Percentiles rank a stretch among this genome's conserved stretches.
Conservation (phyloP, 106 monocot species). For the Posidonia australis region DNA sequence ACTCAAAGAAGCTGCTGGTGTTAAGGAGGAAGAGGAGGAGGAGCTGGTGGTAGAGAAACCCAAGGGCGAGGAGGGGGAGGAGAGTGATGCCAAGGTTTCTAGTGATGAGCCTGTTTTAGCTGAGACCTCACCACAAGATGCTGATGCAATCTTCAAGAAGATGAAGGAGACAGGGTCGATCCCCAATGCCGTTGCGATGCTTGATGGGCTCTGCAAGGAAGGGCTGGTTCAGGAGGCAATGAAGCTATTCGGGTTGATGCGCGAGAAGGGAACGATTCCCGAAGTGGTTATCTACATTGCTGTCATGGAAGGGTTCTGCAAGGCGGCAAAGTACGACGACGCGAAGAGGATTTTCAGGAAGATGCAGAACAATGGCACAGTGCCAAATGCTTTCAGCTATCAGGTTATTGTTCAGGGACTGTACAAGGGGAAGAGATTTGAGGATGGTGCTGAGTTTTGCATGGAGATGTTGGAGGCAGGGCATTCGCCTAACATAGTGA, state of each 20-base stretch:
- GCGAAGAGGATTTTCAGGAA: constrained; percentile 79
- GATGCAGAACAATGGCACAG: constrained; percentile 77
- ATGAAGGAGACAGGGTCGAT: constrained; percentile 95
- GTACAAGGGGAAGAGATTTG: constrained; percentile 45
- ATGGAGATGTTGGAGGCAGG: constrained; percentile 76
- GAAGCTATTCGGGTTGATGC: constrained; percentile 86
- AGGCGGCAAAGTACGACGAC: constrained; percentile 61
- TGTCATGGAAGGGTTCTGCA: constrained; percentile 84
- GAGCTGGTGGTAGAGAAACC: constrained; percentile 5
- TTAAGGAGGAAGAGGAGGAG: constrained; percentile 2
- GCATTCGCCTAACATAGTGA: constrained; percentile 52
- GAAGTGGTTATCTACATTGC: constrained; percentile 95
- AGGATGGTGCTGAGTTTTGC: constrained; percentile 58
- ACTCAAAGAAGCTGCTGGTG: constrained; percentile 8
- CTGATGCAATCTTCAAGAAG: constrained; percentile 78
- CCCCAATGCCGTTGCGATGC: constrained; percentile 94
- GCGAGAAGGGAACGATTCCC: constrained; percentile 86
- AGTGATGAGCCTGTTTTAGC: neutral
- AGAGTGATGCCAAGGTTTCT: too few species aligned
- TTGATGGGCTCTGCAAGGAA: constrained; percentile 85
- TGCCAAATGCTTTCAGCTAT: constrained; percentile 82
- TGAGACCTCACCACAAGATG: constrained; percentile 36
- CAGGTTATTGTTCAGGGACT: constrained; percentile 56
- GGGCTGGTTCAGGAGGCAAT: constrained; percentile 85
- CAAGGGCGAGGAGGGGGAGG: neutral